Base-by-base conservation (phyloP, 2,329 filamentous ascomycete genomes). In the Zopfia rhizophila region DNA sequence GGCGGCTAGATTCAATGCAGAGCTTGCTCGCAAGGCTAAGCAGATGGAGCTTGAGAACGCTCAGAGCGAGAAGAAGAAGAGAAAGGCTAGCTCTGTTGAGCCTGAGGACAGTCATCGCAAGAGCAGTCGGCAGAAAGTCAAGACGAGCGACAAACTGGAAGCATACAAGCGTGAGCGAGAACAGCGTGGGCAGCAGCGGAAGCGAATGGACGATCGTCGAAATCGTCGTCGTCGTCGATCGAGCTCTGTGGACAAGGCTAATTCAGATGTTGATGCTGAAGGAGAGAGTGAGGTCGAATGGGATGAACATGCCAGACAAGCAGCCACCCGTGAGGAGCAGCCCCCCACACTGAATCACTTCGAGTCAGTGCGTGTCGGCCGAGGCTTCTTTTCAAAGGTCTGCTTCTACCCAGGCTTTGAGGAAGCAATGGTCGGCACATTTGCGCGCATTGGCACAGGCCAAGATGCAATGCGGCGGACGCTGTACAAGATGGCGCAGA, bases 381-480 rank as follows among this genome's bases (percentile, higher is more conserved):
- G 94, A 52, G 88, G 84, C 57, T 89, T 91, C 64, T 96, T 99
- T 69, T 88, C 89, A 5, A 86, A 93, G 63, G 88, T 96, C 43
- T 97, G 91, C 79, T 96, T 96, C 76, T 93, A 92, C 59, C 94
- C 94, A 8, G 87, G 87, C 3, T 97, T 99, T 58, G 89, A 96
- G 44, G 77, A 88, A 7, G 82, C 88, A 21, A 89, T 97, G 61
- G 84, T 80, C 12, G 91, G 91, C 38, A 95, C 91, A 71, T 99
- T 89, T 68, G 87, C 88, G 25, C 89, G 94, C 38, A 85, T 97
- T 55, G 89, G 87, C 52, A 84, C 97, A 45, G 93, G 92, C 1
- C 82, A 87, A 10, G 88, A 95, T 65, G 81, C 86, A 16, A 89
- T 83, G 3, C 87, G 88, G 3, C 78, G 86, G 48, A 88, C 89